Evolutionary conservation across 192 early-diverging fungal genomes (phyloP).

Genomic region (Coemansia umbellata): DNA sequence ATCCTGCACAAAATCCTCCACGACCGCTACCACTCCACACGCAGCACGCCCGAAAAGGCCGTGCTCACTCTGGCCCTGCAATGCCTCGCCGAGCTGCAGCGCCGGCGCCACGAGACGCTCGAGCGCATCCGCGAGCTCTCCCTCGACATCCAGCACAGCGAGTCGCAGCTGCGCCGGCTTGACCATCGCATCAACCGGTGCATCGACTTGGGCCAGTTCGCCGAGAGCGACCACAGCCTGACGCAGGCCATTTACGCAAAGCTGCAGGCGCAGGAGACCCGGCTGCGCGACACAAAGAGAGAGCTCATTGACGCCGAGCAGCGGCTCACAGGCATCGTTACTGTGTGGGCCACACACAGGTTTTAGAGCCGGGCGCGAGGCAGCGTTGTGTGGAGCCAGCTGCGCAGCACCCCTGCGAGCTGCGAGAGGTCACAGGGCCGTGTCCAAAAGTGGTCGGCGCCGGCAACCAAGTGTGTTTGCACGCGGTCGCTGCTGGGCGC

Average conservation of each 20-base stretch:
- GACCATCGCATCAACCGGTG: constrained; percentile 6
- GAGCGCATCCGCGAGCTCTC: constrained; percentile 11
- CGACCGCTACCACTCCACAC: constrained; percentile 23
- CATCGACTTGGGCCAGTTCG: constrained; percentile 4
- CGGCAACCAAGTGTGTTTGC: constrained; percentile 20
- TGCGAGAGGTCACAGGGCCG: not conserved
- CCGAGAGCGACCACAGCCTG: constrained; percentile 10
- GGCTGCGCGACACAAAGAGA: constrained; percentile 7
- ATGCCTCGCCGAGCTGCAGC: constrained; percentile 4
- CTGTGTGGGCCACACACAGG: constrained; percentile 14
- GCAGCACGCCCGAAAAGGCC: constrained; percentile 16
- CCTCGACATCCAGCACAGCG: constrained; percentile 15
- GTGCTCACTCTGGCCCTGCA: constrained; percentile 20
- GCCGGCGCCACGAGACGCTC: constrained; percentile 15
- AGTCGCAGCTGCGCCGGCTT: constrained; percentile 11
- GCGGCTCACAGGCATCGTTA: constrained; percentile 8
- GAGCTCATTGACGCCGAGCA: constrained; percentile 22
- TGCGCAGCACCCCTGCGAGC: not conserved
- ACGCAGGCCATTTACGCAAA: constrained; percentile 5
- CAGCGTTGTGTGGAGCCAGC: not conserved
- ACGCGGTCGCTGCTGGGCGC: constrained; percentile 1
- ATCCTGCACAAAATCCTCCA: constrained; percentile 25
- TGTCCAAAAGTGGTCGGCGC: constrained; percentile 39
- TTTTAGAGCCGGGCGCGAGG: constrained; percentile 5
- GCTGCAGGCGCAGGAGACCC: constrained; percentile 10